A percentile compares a stretch with the other conserved stretches of the same genome.
These are phyloP conservation scores for Ogataea pilisensis DNA, from an alignment of 805 yeast genomes.

Conservation along the genomic window DNA sequence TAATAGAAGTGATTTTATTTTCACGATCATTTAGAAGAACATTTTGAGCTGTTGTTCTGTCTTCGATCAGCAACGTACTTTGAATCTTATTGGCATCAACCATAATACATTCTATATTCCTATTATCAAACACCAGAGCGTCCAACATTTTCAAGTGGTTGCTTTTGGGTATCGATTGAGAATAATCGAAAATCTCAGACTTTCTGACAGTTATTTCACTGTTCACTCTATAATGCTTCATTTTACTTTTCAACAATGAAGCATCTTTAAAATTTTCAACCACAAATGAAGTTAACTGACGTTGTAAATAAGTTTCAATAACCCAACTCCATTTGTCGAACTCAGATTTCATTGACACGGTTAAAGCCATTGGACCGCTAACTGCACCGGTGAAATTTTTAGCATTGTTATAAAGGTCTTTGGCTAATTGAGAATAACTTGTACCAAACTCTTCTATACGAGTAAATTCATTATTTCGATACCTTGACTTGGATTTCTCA, in stretches of 20 bases:
- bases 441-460: slow-evolving; percentile 47
- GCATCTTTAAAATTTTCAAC: slow-evolving; percentile 65
- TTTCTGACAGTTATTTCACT: slow-evolving; percentile 46
- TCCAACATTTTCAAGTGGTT: slow-evolving; percentile 52
- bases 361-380: slow-evolving; percentile 76
- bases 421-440: slow-evolving; percentile 38
- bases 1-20: slow-evolving; percentile 21
- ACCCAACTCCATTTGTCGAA: slow-evolving; percentile 54
- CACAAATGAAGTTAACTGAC: slow-evolving; percentile 56
- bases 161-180: slow-evolving; percentile 38
- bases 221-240: slow-evolving; percentile 30
- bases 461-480: slow-evolving; percentile 26
- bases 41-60: slow-evolving; percentile 47
- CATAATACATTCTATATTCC: slow-evolving; percentile 52
- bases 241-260: slow-evolving; percentile 33
- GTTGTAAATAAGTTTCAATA: slow-evolving; percentile 51
- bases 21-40: slow-evolving; percentile 32
- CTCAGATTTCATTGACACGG: slow-evolving; percentile 51
- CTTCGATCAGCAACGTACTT: slow-evolving; percentile 46
- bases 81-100: slow-evolving; percentile 65
- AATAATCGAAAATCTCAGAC: slow-evolving; percentile 55
- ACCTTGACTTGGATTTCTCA: slow-evolving; percentile 2
- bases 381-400: slow-evolving; percentile 47
- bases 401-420: slow-evolving; percentile 35
- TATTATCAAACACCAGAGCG: slow-evolving; percentile 51